A percentile compares a stretch with the other conserved stretches of the same genome.
These are phyloP conservation scores for Bullera alba DNA, from an alignment of 768 basidiomycete genomes.

Conservation along the genomic window DNA sequence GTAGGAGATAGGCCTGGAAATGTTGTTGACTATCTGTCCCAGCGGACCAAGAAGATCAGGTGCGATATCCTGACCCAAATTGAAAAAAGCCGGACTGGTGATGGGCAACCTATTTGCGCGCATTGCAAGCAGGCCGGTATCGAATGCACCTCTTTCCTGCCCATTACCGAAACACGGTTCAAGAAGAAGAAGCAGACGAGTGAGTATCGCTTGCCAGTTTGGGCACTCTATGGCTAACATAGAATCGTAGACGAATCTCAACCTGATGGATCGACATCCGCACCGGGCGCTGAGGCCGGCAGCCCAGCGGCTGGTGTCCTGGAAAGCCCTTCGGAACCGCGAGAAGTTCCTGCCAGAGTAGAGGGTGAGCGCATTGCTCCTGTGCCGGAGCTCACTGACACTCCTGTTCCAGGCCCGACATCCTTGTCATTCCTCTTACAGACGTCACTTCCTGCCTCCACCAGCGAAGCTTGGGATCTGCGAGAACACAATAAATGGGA, in stretches of 20 bases:
- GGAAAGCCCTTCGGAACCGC: too few species aligned
- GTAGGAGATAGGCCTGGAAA: too few species aligned
- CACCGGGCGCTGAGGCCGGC: not conserved
- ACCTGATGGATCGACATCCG: conserved; percentile 10
- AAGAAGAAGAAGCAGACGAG: conserved; percentile 84
- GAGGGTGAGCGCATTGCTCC: conserved; percentile 35
- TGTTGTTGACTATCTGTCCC: conserved; percentile 3
- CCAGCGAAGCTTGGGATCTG: conserved; percentile 80
- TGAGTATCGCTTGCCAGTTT: conserved; percentile 47
- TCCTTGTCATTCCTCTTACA: conserved; percentile 79
- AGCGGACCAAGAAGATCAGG: conserved; percentile 45
- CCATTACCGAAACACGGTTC: conserved; percentile 97
- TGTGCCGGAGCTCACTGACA: conserved; percentile 45
- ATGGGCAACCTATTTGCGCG: conserved; percentile 65
- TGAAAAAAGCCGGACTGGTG: conserved; percentile 53
- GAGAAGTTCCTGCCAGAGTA: conserved; percentile 6
- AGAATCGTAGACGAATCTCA: conserved; percentile 5
- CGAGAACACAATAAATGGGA: conserved; percentile 85
- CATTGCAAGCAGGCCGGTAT: conserved; percentile 92
- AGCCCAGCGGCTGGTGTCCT: too few species aligned
- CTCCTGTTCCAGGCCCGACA: conserved; percentile 64
- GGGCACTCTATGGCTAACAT: not conserved
- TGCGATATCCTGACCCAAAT: conserved; percentile 68
- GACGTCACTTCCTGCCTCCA: conserved; percentile 77
- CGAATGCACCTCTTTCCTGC: conserved; percentile 95